These are phyloP conservation scores for Tuber calosporum DNA, from an alignment of 495 filamentous ascomycete species.

Conservation along the genomic window DNA sequence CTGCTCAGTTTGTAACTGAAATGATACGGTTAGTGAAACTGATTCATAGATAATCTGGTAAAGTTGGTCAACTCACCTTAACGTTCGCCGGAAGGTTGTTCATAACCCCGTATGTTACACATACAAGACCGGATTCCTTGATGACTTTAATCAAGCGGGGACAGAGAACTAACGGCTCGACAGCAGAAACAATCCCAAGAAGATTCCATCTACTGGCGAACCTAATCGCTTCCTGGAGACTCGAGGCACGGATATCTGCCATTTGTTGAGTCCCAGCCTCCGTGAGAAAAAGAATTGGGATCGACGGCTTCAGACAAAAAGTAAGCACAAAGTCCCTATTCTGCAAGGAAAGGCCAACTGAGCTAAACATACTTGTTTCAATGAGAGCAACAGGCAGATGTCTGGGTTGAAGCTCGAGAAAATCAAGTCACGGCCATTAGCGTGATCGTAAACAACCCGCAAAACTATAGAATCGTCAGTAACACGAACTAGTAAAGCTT, in stretches of 20 bases:
- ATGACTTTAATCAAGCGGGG: constrained; percentile 87
- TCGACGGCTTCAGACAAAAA: constrained; percentile 55
- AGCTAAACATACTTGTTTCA: constrained; percentile 60
- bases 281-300: constrained; percentile 88
- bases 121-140: constrained; percentile 87
- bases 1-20: constrained; percentile 78
- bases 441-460: constrained; percentile 70
- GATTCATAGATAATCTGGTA: neutral
- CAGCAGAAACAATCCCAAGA: constrained; percentile 77
- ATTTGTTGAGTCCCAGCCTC: constrained; percentile 65
- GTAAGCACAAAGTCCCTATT: neutral
- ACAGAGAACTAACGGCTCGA: constrained; percentile 75
- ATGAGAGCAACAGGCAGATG: constrained; percentile 82
- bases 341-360: neutral
- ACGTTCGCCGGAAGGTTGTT: constrained; percentile 85
- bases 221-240: constrained; percentile 86
- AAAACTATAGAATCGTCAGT: constrained; percentile 50
- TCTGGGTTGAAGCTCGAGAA: constrained; percentile 97
- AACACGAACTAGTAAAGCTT: neutral
- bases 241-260: constrained; percentile 84
- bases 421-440: constrained; percentile 71
- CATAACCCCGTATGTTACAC: constrained; percentile 82
- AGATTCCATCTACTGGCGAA: constrained; percentile 94
- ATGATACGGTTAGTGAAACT: constrained; percentile 32
- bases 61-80: constrained; percentile 53